A percentile compares a stretch with the other conserved stretches of the same genome.
Conservation (phyloP, 1,284 basidiomycete species). For the Ustilago trichophora region DNA sequence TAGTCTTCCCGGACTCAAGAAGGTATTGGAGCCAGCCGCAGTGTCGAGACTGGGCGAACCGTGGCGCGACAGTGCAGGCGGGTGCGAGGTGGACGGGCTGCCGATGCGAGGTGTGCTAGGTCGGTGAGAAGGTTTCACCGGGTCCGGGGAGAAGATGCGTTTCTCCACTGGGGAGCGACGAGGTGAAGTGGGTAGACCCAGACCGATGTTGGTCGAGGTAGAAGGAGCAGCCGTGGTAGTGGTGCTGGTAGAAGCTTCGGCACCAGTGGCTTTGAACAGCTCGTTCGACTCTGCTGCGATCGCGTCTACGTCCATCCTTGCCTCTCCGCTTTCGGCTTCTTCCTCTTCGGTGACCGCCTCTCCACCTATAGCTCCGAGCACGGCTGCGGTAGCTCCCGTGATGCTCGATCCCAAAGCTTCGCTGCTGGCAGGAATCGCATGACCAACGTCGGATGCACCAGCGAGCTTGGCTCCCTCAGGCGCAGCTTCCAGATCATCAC, state of each 20-base stretch:
- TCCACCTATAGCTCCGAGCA: not conserved
- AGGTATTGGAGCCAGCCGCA: not conserved
- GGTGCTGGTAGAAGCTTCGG: constrained; percentile 5
- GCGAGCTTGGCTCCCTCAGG: constrained; percentile 37
- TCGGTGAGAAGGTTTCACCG: constrained; percentile 35
- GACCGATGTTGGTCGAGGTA: constrained; percentile 6
- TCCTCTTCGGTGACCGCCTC: not conserved
- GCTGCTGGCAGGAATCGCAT: constrained; percentile 6
- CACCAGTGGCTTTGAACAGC: constrained; percentile 12
- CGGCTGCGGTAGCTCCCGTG: not conserved
- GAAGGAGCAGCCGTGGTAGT: not conserved
- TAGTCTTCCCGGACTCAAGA: constrained; percentile 6
- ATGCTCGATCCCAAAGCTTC: constrained; percentile 7
- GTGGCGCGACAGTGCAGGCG: constrained; percentile 8
- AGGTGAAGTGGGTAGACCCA: constrained; percentile 17
- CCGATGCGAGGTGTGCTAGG: constrained; percentile 37
- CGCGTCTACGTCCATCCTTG: constrained; percentile 29
- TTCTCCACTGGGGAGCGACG: constrained; percentile 14
- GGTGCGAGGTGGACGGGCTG: constrained; percentile 18
- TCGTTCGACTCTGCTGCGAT: constrained; percentile 35
- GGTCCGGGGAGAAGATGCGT: constrained; percentile 36
- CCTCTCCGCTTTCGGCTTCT: not conserved
- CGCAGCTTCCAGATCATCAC: constrained; percentile 27
- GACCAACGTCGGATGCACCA: constrained; percentile 8
- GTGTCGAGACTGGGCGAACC: constrained; percentile 21